phyloP scores from a whole-genome alignment of 2,329 filamentous ascomycete species.

The Penicillium sp. region DNA sequence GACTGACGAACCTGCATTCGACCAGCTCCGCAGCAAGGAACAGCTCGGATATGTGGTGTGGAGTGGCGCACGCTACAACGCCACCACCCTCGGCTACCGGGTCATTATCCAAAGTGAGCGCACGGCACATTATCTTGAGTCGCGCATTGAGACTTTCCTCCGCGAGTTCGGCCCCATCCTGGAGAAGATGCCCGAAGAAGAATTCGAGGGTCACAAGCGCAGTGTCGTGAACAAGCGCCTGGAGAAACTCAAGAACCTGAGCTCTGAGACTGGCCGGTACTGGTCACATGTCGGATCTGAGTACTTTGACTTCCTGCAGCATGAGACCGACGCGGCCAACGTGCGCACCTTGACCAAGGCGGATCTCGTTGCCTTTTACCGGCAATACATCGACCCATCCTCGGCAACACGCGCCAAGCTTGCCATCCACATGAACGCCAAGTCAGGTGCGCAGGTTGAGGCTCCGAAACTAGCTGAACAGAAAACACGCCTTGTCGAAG shows the following conservation, averaged over 20 bases:
- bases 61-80: constrained; percentile 67
- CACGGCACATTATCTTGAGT: constrained; percentile 77
- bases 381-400: constrained; percentile 68
- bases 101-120: constrained; percentile 93
- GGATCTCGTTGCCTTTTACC: constrained; percentile 77
- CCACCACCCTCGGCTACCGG: constrained; percentile 79
- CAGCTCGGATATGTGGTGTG: constrained; percentile 97
- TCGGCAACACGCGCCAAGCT: constrained; percentile 77
- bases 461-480: constrained; percentile 40
- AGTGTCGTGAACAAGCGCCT: constrained; percentile 82
- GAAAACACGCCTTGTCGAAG: constrained; percentile 43
- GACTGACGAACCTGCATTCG: constrained; percentile 87
- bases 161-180: constrained; percentile 63
- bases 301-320: constrained; percentile 83
- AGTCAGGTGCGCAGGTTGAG: constrained; percentile 52
- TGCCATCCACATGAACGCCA: constrained; percentile 77
- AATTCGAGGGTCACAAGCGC: constrained; percentile 88
- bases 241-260: constrained; percentile 89
- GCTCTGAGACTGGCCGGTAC: constrained; percentile 76
- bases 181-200: constrained; percentile 71
- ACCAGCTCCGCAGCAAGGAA: constrained; percentile 93
- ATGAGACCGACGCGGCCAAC: constrained; percentile 72
- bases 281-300: constrained; percentile 84
- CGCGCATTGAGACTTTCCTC: constrained; percentile 83
- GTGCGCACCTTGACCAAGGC: constrained; percentile 73